Conservation (phyloP, 495 filamentous ascomycete genomes). For the Corynascus novoguineensis region DNA sequence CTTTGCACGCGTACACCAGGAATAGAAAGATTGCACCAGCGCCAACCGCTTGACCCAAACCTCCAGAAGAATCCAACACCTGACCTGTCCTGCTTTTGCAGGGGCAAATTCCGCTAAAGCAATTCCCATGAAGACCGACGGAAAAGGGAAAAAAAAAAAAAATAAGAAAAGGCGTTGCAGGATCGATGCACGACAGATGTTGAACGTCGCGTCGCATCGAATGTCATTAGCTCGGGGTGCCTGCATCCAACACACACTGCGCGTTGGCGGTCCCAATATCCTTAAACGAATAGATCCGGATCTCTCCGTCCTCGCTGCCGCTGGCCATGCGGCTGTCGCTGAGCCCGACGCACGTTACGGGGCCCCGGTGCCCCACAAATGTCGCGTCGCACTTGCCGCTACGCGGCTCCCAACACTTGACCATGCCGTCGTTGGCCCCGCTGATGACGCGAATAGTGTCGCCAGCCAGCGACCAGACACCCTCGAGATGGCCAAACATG, state of each 20-base stretch:
- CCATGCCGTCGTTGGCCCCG: conserved; percentile 87
- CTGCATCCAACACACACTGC: conserved; percentile 21
- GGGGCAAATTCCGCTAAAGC: not conserved
- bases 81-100: not conserved
- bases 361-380: conserved; percentile 79
- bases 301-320: conserved; percentile 87
- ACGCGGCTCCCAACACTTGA: conserved; percentile 93
- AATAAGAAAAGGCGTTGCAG: not conserved
- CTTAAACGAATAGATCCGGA: conserved; percentile 80
- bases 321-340: conserved; percentile 83
- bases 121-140: not conserved
- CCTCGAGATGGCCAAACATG: conserved; percentile 94
- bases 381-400: conserved; percentile 88
- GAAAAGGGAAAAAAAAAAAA: not conserved
- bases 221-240: conserved; percentile 29
- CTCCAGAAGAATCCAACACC: not conserved
- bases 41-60: not conserved
- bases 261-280: conserved; percentile 34
- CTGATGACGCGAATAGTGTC: conserved; percentile 86
- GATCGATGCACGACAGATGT: not conserved
- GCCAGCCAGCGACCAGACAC: conserved; percentile 89
- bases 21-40: not conserved
- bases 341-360: conserved; percentile 65
- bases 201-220: not conserved
- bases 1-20: conserved; percentile 2